Conservation (phyloP, 2,329 filamentous ascomycete species). For the Exophiala dermatitidis region DNA sequence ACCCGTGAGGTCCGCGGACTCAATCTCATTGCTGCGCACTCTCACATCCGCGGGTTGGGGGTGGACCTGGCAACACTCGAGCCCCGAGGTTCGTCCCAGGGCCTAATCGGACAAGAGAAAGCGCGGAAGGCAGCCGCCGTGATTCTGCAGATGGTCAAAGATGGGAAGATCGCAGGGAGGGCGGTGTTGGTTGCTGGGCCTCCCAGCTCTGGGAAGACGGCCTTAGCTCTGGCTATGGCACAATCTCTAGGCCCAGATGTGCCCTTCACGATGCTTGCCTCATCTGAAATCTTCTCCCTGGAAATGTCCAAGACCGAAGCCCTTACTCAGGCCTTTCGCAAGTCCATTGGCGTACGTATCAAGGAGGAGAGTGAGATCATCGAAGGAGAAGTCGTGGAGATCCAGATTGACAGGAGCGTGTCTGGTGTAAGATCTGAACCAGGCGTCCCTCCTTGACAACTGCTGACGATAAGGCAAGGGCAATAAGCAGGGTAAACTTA, state of each 20-base stretch:
- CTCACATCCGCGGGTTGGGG: slow-evolving; percentile 90
- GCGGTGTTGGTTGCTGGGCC: slow-evolving; percentile 92
- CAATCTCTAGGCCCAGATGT: slow-evolving; percentile 91
- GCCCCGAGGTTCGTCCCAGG: slow-evolving; percentile 76
- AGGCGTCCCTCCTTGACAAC: background rate
- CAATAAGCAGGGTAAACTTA: slow-evolving; percentile 97
- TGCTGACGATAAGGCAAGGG: slow-evolving; percentile 43
- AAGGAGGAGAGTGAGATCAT: slow-evolving; percentile 99
- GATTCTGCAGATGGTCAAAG: slow-evolving; percentile 97
- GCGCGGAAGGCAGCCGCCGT: slow-evolving; percentile 93
- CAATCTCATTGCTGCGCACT: slow-evolving; percentile 96
- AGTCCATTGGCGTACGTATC: slow-evolving; percentile 95
- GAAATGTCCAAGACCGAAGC: slow-evolving; percentile 99
- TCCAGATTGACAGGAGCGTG: slow-evolving; percentile 94
- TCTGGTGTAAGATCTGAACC: slow-evolving; percentile 57
- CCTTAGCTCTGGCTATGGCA: slow-evolving; percentile 97
- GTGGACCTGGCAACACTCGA: slow-evolving; percentile 88
- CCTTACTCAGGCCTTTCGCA: slow-evolving; percentile 95
- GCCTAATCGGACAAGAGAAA: slow-evolving; percentile 91
- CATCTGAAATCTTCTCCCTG: slow-evolving; percentile 94
- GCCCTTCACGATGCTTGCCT: slow-evolving; percentile 90
- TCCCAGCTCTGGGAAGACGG: slow-evolving; percentile 95
- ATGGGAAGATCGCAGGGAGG: slow-evolving; percentile 94
- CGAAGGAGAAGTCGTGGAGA: slow-evolving; percentile 97
- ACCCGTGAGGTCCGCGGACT: slow-evolving; percentile 91